Percentiles rank a stretch among this genome's conserved stretches.
These are phyloP conservation scores for Saraca asoca DNA, from an alignment of 331 rosid genomes.

Conservation along the genomic window DNA sequence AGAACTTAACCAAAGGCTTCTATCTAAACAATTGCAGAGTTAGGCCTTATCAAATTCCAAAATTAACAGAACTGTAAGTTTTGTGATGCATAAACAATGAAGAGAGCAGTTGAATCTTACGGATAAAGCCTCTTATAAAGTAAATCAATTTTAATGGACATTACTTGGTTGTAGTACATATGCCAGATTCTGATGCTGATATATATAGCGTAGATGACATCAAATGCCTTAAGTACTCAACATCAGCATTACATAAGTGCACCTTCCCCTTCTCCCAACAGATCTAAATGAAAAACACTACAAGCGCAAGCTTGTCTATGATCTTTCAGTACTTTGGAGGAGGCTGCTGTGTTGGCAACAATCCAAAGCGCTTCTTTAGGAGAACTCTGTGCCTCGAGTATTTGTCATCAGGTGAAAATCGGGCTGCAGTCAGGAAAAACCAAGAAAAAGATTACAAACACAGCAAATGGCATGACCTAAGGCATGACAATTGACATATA, in stretches of 20 bases:
- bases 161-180: constrained; percentile 8
- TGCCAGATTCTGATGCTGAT: background rate
- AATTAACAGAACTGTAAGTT: no score
- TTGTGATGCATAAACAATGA: no score
- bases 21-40: no score
- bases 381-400: constrained; percentile 73
- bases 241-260: constrained; percentile 18
- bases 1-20: no score
- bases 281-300: no score
- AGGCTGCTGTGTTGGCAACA: constrained; percentile 82
- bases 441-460: constrained; percentile 12
- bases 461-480: background rate
- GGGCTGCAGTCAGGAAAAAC: constrained; percentile 59
- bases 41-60: no score
- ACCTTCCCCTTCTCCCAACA: background rate
- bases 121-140: constrained; percentile 1
- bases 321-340: constrained; percentile 60
- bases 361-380: constrained; percentile 88
- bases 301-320: no score
- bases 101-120: no score
- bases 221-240: constrained; percentile 7
- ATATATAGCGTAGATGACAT: background rate
- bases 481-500: background rate
- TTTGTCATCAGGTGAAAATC: constrained; percentile 93
- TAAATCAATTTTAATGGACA: constrained; percentile 1